These are phyloP conservation scores for Balakata baccata DNA, from an alignment of 345 rosid species.

Conservation along the genomic window DNA sequence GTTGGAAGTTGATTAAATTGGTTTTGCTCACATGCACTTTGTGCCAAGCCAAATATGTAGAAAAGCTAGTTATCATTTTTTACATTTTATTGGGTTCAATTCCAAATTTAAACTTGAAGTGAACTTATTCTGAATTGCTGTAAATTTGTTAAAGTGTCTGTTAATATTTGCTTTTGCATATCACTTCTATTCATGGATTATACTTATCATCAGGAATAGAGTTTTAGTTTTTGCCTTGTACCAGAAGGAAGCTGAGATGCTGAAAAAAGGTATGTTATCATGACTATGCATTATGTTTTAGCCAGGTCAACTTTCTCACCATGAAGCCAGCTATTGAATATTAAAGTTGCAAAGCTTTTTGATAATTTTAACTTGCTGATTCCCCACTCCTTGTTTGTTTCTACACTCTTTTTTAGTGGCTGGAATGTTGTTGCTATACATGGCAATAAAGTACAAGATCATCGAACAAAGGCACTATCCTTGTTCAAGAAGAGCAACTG, in stretches of 20 bases:
- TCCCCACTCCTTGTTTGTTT: background rate
- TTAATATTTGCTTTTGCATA: background rate
- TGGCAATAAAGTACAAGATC: conserved; percentile 70
- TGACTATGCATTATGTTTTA: background rate
- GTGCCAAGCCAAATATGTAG: background rate
- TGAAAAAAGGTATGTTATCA: conserved; percentile 47
- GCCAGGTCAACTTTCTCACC: background rate
- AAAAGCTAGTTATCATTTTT: background rate
- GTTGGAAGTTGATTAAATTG: too few species aligned
- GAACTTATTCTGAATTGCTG: background rate
- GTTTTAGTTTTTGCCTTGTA: conserved; percentile 92
- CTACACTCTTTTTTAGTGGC: conserved; percentile 46
- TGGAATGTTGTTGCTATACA: conserved; percentile 90
- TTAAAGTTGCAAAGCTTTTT: background rate
- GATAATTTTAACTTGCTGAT: background rate
- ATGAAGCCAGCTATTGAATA: background rate
- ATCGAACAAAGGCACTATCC: conserved; percentile 70
- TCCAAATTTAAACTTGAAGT: background rate
- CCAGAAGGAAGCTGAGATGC: conserved; percentile 90
- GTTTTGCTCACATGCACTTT: background rate
- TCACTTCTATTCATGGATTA: background rate
- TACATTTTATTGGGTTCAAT: background rate
- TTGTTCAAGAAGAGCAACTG: conserved; percentile 76
- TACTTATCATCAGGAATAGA: conserved; percentile 54
- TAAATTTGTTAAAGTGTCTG: background rate